Evolutionary conservation across 352 stramenopile genomes (phyloP), one percentile per base, ranked within the genome.

Genomic region (Thraustochytrium striatum): DNA sequence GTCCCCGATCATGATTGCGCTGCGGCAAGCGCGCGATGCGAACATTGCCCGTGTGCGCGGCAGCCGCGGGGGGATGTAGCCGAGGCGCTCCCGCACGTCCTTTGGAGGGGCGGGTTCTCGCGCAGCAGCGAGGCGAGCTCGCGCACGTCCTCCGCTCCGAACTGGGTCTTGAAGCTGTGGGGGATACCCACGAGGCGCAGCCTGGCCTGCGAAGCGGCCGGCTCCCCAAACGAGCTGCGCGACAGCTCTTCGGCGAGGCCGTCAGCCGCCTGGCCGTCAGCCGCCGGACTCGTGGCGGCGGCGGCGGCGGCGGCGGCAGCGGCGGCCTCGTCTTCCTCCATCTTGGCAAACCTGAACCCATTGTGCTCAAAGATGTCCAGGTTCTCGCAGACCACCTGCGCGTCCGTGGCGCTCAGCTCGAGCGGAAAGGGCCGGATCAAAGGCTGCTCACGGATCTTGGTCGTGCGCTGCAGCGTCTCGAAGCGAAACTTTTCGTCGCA

Each of bases 11-110:
- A 99, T 98, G 55, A 98, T 94, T 50, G 91, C 95, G 55, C 84
- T 90, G 57, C 95, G 89, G 79, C 95, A 99, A 11, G 95, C 94
- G 41, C 94, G 87, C 59, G 87, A 97, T 21, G 95, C 95, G 87
- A 98, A 98, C 93, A 98, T 98, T 32, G 91, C 87, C 82, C 95
- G 92, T 11, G 96, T 87, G 83, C 98, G 98, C 0, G 94, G 94
- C 59, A 98, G 85, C 32, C 38, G 69, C 16, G 69, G 69, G 13
- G 69, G 69, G 19, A 72, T 32, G 32, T 72, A 79, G 13, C 61
- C 57, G 69, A 72, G 50, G n/a, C 38, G 52, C n/a, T 79, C 9
- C 25, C 69, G 55, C 52, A 79, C 50, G 39, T 72, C 55, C 7
- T 0, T 28, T n/a, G 69, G 69, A 3, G 50, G 69, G 55, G 69